These are phyloP conservation scores for Trichoderma sp. DNA, from an alignment of 2,329 filamentous ascomycete species.

Conservation along the genomic window DNA sequence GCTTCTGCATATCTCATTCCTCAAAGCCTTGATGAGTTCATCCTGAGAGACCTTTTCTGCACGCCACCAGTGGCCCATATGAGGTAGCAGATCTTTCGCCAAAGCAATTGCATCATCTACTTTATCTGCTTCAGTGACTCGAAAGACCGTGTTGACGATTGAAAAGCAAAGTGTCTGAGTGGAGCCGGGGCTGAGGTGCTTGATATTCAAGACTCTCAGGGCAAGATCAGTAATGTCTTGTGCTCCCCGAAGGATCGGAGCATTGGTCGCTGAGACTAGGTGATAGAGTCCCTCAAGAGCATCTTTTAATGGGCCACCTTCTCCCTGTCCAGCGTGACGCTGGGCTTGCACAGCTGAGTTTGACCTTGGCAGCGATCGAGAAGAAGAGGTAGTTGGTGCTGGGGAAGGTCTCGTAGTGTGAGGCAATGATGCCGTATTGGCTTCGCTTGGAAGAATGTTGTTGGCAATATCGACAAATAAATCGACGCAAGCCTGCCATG, in stretches of 20 bases:
- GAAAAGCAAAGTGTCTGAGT: slow-evolving; percentile 72
- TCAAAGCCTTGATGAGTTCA: slow-evolving; percentile 59
- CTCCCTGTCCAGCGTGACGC: slow-evolving; percentile 27
- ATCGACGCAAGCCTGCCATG: slow-evolving; percentile 66
- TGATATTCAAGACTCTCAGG: slow-evolving; percentile 59
- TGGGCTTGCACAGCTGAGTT: slow-evolving; percentile 32
- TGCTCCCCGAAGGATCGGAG: slow-evolving; percentile 58
- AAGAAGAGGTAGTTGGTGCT: slow-evolving; percentile 36
- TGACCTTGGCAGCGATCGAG: slow-evolving; percentile 31
- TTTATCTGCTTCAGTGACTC: slow-evolving; percentile 65
- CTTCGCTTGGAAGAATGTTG: slow-evolving; percentile 44
- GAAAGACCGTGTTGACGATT: slow-evolving; percentile 68
- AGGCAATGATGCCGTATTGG: slow-evolving; percentile 35
- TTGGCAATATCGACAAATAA: slow-evolving; percentile 66
- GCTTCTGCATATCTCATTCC: slow-evolving; percentile 74
- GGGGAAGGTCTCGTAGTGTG: slow-evolving; percentile 44
- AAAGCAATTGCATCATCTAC: slow-evolving; percentile 58
- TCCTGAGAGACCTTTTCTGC: slow-evolving; percentile 62
- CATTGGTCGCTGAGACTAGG: slow-evolving; percentile 63
- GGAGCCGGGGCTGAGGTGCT: slow-evolving; percentile 55
- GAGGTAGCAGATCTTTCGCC: slow-evolving; percentile 60
- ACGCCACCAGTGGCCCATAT: slow-evolving; percentile 75
- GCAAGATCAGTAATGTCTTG: slow-evolving; percentile 55
- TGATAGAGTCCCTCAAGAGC: slow-evolving; percentile 61
- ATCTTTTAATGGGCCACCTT: slow-evolving; percentile 36